phyloP scores from a whole-genome alignment of 225 moss, liverwort and hornwort species.

The Thuidium tamariscinum region DNA sequence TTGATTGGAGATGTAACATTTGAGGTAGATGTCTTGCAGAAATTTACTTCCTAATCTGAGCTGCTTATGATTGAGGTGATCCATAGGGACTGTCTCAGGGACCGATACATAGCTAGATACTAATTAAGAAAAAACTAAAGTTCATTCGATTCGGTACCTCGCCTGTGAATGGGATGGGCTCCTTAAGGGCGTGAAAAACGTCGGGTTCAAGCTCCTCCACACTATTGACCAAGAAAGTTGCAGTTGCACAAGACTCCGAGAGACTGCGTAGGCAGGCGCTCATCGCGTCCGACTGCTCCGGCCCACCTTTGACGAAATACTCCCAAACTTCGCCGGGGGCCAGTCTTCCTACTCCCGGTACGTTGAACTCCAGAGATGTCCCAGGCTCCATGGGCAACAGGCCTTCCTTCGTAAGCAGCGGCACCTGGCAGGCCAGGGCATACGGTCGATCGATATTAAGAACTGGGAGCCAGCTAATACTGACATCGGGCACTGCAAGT shows the following conservation, averaged over 20 bases:
- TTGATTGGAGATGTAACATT: not conserved
- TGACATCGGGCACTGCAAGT: not conserved
- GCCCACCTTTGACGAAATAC: not conserved
- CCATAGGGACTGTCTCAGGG: too few relatives aligned
- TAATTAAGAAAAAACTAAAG: not conserved
- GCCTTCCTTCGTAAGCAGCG: not conserved
- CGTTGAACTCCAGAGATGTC: not conserved
- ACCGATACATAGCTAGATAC: not conserved
- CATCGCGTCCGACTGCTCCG: not conserved
- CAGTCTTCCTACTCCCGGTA: not conserved
- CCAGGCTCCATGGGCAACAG: not conserved
- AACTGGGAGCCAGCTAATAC: not conserved
- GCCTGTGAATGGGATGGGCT: not conserved
- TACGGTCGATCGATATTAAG: not conserved
- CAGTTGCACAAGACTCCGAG: not conserved
- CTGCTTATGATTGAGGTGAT: not conserved
- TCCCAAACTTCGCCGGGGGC: constrained; percentile 1
- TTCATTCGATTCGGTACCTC: not conserved
- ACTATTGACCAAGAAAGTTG: constrained; percentile 15
- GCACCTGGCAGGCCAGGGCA: not conserved
- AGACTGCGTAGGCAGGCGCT: not conserved
- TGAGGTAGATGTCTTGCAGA: not conserved
- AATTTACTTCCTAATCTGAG: not conserved
- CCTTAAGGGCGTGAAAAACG: not conserved
- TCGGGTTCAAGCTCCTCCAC: constrained; percentile 8